Conservation (phyloP, 2,329 filamentous ascomycete species). For the Trichoderma semiorbis region DNA sequence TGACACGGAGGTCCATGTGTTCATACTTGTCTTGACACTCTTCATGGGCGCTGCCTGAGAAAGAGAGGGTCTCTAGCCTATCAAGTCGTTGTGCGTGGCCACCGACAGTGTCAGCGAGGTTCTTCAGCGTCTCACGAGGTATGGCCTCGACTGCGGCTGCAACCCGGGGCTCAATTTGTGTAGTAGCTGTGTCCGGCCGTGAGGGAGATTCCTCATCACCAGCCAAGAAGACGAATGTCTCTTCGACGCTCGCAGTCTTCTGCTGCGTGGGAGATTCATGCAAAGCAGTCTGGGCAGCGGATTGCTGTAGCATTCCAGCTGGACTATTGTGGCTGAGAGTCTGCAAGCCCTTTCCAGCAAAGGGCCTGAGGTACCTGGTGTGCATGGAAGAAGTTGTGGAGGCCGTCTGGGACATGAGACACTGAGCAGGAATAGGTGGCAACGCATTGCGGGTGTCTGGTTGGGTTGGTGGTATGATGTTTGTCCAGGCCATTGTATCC, state of each 20-base stretch:
- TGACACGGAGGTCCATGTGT: constrained; percentile 61
- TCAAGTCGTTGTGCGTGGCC: constrained; percentile 65
- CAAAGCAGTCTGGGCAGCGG: background rate
- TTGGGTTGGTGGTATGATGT: constrained; percentile 41
- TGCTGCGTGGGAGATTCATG: constrained; percentile 18
- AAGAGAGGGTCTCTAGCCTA: constrained; percentile 65
- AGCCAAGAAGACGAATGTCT: constrained; percentile 27
- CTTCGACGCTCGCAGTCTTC: constrained; percentile 21
- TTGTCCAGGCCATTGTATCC: constrained; percentile 54
- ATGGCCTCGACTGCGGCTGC: constrained; percentile 21
- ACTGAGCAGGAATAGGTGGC: constrained; percentile 50
- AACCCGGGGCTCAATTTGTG: constrained; percentile 29
- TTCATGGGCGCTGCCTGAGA: constrained; percentile 63
- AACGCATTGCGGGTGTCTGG: constrained; percentile 33
- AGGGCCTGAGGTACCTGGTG: constrained; percentile 51
- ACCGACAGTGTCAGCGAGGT: constrained; percentile 51
- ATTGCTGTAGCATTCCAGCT: constrained; percentile 24
- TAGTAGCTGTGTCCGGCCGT: constrained; percentile 24
- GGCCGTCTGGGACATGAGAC: constrained; percentile 50
- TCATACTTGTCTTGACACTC: constrained; percentile 68
- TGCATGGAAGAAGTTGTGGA: constrained; percentile 52
- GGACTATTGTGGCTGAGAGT: constrained; percentile 42
- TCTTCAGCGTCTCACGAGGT: constrained; percentile 39
- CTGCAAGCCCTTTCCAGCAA: constrained; percentile 53
- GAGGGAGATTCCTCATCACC: constrained; percentile 20